phyloP scores from a whole-genome alignment of 495 filamentous ascomycete species.

The Penicillium antarcticum region DNA sequence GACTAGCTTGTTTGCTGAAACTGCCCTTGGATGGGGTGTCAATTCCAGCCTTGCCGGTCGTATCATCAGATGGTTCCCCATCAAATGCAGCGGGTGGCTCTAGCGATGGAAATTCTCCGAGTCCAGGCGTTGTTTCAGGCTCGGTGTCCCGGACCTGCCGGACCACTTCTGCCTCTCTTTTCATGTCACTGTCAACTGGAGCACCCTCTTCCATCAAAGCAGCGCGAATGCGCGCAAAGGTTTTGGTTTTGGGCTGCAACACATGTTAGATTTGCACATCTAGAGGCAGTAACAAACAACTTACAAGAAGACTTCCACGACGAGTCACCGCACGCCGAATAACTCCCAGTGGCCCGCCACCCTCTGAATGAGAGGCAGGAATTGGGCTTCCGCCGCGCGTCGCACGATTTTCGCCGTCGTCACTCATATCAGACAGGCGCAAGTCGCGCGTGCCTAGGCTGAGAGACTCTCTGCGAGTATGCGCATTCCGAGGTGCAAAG shows the following conservation, averaged over 20 bases:
- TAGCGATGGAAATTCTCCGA: conserved; percentile 35
- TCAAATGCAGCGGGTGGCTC: conserved; percentile 49
- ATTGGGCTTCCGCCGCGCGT: conserved; percentile 44
- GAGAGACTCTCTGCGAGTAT: conserved; percentile 74
- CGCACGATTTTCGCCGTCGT: conserved; percentile 60
- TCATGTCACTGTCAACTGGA: conserved; percentile 82
- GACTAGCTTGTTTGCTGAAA: conserved; percentile 70
- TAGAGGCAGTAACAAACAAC: conserved; percentile 14
- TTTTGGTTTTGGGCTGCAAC: conserved; percentile 83
- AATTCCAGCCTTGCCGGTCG: conserved; percentile 51
- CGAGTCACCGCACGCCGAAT: conserved; percentile 72
- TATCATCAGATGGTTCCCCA: conserved; percentile 50
- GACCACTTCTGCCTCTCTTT: conserved; percentile 90
- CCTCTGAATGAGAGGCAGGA: conserved; percentile 34
- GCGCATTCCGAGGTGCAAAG: conserved; percentile 45
- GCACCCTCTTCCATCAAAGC: conserved; percentile 83
- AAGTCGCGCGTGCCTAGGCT: conserved; percentile 83
- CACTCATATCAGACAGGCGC: conserved; percentile 80
- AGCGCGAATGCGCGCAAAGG: conserved; percentile 87
- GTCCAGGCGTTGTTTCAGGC: conserved; percentile 36
- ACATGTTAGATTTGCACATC: not conserved
- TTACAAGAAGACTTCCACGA: conserved; percentile 81
- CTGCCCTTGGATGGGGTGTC: conserved; percentile 54
- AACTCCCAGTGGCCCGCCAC: conserved; percentile 44
- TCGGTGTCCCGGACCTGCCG: conserved; percentile 84